These are phyloP conservation scores for Cladosporium sp. DNA, from an alignment of 2,329 filamentous ascomycete genomes.

Conservation along the genomic window DNA sequence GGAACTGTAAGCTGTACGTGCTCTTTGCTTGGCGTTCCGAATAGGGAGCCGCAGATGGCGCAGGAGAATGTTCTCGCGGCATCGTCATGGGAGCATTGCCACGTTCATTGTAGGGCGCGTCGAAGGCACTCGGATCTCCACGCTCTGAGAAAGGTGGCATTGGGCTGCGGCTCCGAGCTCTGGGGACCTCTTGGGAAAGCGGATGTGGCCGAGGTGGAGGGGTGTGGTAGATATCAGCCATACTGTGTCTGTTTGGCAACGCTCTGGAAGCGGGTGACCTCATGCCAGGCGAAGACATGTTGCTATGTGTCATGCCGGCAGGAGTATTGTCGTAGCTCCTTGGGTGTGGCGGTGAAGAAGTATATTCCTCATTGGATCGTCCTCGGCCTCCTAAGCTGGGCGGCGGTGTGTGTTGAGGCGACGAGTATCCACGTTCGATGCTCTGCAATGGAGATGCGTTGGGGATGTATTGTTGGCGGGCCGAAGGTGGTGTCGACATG, in stretches of 20 bases:
- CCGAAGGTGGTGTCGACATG: conserved; percentile 19
- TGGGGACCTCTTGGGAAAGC: conserved; percentile 31
- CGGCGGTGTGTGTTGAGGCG: conserved; percentile 21
- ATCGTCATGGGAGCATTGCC: conserved; percentile 25
- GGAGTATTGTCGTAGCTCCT: conserved; percentile 27
- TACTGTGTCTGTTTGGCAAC: conserved; percentile 27
- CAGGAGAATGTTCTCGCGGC: conserved; percentile 19
- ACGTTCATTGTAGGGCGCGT: conserved; percentile 13
- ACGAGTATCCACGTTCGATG: conserved; percentile 26
- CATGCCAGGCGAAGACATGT: conserved; percentile 22
- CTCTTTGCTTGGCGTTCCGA: conserved; percentile 19
- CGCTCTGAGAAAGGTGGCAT: conserved; percentile 9
- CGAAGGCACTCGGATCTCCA: conserved; percentile 2
- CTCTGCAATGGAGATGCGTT: conserved; percentile 28
- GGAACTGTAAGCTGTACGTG: conserved; percentile 29
- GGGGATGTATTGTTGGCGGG: conserved; percentile 24
- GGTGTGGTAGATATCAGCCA: conserved; percentile 28
- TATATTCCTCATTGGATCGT: conserved; percentile 28
- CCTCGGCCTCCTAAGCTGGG: conserved; percentile 22
- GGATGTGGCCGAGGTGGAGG: conserved; percentile 33
- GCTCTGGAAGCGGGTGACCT: conserved; percentile 21
- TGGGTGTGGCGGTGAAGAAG: conserved; percentile 22
- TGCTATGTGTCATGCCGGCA: conserved; percentile 21
- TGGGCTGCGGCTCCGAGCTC: conserved; percentile 30
- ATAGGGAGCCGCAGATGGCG: conserved; percentile 18